phyloP scores from a whole-genome alignment of 352 stramenopile species.

The Phytophthora macrochlamydospora region DNA sequence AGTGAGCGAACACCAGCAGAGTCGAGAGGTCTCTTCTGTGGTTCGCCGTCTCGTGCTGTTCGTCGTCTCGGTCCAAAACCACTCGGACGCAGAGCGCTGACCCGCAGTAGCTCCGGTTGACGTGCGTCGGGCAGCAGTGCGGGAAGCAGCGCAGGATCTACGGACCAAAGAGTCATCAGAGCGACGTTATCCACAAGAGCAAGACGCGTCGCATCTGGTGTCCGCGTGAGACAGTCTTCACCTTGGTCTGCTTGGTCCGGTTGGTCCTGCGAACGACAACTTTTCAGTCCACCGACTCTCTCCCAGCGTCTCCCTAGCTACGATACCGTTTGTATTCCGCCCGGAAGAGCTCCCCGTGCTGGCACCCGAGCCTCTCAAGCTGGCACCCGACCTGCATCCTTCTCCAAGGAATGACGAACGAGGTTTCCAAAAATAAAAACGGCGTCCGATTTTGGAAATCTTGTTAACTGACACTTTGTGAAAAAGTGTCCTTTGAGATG shows the following conservation, averaged over 20 bases:
- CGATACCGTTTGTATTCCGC: conserved; percentile 54
- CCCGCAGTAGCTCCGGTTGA: conserved; percentile 76
- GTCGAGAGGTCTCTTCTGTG: conserved; percentile 17
- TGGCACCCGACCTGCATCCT: conserved; percentile 43
- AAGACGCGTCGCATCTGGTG: not conserved
- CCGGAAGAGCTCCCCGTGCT: conserved; percentile 49
- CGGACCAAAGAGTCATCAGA: not conserved
- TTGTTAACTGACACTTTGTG: not conserved
- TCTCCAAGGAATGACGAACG: not conserved
- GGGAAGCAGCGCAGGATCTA: conserved; percentile 78
- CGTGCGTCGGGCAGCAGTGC: conserved; percentile 68
- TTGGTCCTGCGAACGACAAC: conserved; percentile 20
- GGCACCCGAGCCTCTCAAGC: conserved; percentile 47
- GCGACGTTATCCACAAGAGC: not conserved
- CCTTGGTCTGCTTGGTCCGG: conserved; percentile 38
- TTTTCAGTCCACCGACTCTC: conserved; percentile 25
- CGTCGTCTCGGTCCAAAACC: conserved; percentile 17
- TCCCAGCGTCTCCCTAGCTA: not conserved
- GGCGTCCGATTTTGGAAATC: not conserved
- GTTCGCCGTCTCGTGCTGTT: conserved; percentile 7
- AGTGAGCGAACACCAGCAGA: conserved; percentile 56
- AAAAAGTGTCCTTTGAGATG: too few species aligned
- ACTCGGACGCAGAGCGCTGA: conserved; percentile 54
- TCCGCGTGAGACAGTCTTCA: not conserved
- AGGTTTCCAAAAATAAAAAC: not conserved